Percentiles rank a stretch among this genome's conserved stretches.
Evolutionary conservation across 768 basidiomycete species (phyloP).

Genomic region (Suillus clintonianus): DNA sequence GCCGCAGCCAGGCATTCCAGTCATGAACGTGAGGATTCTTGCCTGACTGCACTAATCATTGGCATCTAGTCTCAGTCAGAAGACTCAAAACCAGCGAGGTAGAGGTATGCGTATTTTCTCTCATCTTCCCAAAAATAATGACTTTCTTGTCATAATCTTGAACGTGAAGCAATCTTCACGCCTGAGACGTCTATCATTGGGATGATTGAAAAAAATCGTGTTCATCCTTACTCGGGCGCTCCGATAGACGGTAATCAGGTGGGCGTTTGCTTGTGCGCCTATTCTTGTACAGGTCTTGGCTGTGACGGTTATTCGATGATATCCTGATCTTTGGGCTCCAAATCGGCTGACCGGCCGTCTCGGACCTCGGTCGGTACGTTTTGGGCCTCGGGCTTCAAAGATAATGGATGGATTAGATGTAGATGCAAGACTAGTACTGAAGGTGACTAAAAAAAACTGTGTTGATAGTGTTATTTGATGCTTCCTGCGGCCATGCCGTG

Average conservation of each 20-base stretch:
- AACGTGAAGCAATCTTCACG: neutral
- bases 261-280: neutral
- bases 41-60: too few relatives aligned
- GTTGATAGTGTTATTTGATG: too few relatives aligned
- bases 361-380: too few relatives aligned
- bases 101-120: neutral
- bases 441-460: too few relatives aligned
- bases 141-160: neutral
- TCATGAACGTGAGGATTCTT: neutral
- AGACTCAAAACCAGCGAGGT: neutral
- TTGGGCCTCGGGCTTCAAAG: too few relatives aligned
- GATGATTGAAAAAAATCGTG: neutral
- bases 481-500: too few relatives aligned
- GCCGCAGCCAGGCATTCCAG: neutral
- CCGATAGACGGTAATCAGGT: neutral
- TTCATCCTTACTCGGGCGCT: neutral
- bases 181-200: neutral
- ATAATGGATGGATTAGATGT: too few relatives aligned
- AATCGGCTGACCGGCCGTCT: too few relatives aligned
- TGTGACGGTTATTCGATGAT: too few relatives aligned
- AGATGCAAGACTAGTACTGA: too few relatives aligned
- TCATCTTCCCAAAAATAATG: neutral
- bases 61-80: neutral
- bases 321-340: too few relatives aligned
- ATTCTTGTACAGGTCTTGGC: too few relatives aligned